Evolutionary conservation across 805 yeast genomes (phyloP).

Genomic region (Kodamaea fukazawae): DNA sequence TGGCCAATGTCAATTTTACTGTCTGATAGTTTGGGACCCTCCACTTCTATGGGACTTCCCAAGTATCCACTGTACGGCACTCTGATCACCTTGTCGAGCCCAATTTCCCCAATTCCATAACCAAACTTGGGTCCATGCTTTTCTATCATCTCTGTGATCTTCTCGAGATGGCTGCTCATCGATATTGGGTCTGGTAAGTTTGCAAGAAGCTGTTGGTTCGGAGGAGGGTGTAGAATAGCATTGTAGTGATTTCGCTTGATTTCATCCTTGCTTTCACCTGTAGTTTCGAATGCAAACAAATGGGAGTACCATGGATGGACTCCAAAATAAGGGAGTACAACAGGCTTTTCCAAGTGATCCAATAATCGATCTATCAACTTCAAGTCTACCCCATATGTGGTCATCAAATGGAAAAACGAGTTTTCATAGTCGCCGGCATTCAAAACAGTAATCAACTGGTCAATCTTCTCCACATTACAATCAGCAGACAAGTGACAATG

Average conservation of each 20-base stretch:
- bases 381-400: conserved; percentile 37
- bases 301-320: conserved; percentile 94
- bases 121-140: conserved; percentile 12
- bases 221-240: conserved; percentile 44
- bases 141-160: conserved; percentile 25
- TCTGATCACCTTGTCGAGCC: conserved; percentile 75
- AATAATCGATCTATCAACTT: conserved; percentile 21
- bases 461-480: conserved; percentile 11
- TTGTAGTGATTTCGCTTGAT: conserved; percentile 56
- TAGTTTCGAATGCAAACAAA: conserved; percentile 40
- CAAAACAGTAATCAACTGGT: conserved; percentile 10
- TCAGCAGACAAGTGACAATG: conserved; percentile 35
- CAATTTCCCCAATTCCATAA: conserved; percentile 81
- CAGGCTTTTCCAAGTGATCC: conserved; percentile 10
- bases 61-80: conserved; percentile 60
- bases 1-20: conserved; percentile 63
- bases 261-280: conserved; percentile 10
- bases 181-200: conserved; percentile 61
- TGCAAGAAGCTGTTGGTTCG: conserved; percentile 38
- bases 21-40: conserved; percentile 31
- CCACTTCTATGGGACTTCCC: conserved; percentile 31
- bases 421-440: conserved; percentile 6
- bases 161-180: conserved; percentile 33
- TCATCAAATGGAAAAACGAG: conserved; percentile 33
- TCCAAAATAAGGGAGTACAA: conserved; percentile 56